phyloP scores from a whole-genome alignment of 495 filamentous ascomycete species.

The Podospora tetraspora region DNA sequence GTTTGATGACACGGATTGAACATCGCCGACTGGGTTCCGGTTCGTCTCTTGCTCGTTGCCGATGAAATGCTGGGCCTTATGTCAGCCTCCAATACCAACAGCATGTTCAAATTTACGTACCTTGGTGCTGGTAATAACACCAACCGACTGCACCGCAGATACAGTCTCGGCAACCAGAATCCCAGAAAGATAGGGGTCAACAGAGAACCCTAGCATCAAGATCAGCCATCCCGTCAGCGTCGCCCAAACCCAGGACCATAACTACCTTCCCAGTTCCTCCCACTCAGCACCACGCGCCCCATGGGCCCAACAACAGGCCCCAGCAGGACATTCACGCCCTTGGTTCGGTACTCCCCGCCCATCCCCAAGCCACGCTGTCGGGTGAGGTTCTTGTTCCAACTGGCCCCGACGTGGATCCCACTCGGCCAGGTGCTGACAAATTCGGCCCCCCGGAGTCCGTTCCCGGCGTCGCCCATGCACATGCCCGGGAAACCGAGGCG shows the following conservation, averaged over 20 bases:
- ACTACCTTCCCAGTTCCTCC: conserved; percentile 53
- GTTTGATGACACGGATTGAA: conserved; percentile 53
- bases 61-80: conserved; percentile 49
- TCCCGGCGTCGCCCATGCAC: conserved; percentile 59
- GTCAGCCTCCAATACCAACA: neutral
- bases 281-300: conserved; percentile 47
- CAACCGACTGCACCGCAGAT: conserved; percentile 45
- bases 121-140: conserved; percentile 52
- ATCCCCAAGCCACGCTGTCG: conserved; percentile 46
- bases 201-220: conserved; percentile 37
- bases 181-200: conserved; percentile 48
- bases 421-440: conserved; percentile 55
- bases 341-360: conserved; percentile 52
- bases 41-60: conserved; percentile 63
- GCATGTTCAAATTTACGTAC: conserved; percentile 39
- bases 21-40: conserved; percentile 44
- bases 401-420: conserved; percentile 54
- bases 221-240: neutral
- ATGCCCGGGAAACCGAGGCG: conserved; percentile 57
- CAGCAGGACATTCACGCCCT: conserved; percentile 63
- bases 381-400: conserved; percentile 53
- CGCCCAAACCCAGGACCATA: neutral
- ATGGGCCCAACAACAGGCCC: conserved; percentile 60
- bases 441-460: conserved; percentile 55
- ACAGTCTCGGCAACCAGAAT: conserved; percentile 43